phyloP scores from a whole-genome alignment of 2,329 filamentous ascomycete genomes.

The Sarocladiaceae sp. region DNA sequence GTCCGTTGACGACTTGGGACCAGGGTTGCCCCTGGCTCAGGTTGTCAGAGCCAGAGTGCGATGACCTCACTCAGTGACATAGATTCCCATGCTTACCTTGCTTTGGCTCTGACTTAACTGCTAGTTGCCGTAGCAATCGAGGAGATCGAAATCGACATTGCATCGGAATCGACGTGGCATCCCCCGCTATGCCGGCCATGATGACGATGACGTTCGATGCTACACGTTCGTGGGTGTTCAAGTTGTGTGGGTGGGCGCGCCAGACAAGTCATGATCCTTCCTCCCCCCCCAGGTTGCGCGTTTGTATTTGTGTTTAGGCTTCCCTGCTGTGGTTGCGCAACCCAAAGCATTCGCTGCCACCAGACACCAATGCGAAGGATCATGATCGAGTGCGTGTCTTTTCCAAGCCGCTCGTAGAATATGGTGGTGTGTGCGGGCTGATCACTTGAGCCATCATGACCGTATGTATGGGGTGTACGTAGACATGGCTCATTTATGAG shows the following conservation, averaged over 20 bases:
- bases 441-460: neutral
- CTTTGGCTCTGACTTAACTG: neutral
- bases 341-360: neutral
- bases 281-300: neutral
- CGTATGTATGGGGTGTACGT: neutral
- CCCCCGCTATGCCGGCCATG: neutral
- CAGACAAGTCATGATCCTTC: neutral
- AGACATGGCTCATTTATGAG: neutral
- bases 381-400: neutral
- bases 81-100: neutral
- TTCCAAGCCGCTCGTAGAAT: neutral
- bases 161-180: neutral
- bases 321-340: neutral
- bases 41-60: neutral
- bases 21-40: neutral
- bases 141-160: slow-evolving; percentile 5
- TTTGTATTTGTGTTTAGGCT: neutral
- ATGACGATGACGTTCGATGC: slow-evolving; percentile 4
- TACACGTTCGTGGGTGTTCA: neutral
- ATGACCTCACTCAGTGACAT: slow-evolving; percentile 2
- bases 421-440: slow-evolving; percentile 1
- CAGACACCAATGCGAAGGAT: neutral
- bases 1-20: slow-evolving; percentile 2
- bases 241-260: neutral
- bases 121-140: slow-evolving; percentile 4